Conservation (phyloP, 2,329 filamentous ascomycete genomes). For the Setomelanomma holmii region DNA sequence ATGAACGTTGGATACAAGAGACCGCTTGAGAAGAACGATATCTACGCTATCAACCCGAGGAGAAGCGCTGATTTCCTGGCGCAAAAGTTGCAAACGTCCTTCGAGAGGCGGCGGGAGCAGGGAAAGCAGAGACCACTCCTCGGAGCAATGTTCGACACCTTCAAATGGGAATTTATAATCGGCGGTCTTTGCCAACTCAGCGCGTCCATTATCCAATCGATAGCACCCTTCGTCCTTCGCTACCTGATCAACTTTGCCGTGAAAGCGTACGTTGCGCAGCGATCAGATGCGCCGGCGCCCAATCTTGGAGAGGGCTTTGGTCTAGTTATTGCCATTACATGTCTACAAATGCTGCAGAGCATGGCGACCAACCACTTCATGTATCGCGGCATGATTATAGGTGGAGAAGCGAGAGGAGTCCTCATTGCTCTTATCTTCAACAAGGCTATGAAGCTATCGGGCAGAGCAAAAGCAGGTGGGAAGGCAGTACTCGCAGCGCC, state of each 20-base stretch:
- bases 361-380: constrained; percentile 88
- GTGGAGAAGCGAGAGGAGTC: constrained; percentile 80
- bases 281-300: constrained; percentile 64
- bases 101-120: constrained; percentile 70
- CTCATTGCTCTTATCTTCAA: constrained; percentile 89
- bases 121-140: constrained; percentile 77
- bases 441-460: constrained; percentile 89
- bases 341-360: constrained; percentile 85
- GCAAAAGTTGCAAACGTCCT: constrained; percentile 69
- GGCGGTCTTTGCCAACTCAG: constrained; percentile 79
- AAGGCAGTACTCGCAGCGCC: constrained; percentile 51
- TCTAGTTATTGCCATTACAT: constrained; percentile 80
- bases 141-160: constrained; percentile 85
- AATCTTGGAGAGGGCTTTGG: constrained; percentile 79
- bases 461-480: constrained; percentile 84
- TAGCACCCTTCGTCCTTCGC: constrained; percentile 83
- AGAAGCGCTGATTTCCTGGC: constrained; percentile 76
- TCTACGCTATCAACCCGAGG: constrained; percentile 87
- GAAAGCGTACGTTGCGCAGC: constrained; percentile 74
- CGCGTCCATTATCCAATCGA: constrained; percentile 75
- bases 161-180: constrained; percentile 82
- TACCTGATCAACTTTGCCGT: constrained; percentile 87
- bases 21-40: constrained; percentile 80
- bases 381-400: constrained; percentile 89
- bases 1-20: constrained; percentile 88